These are phyloP conservation scores for Sporobolomyces roseus DNA, from an alignment of 768 basidiomycete species.

Conservation along the genomic window DNA sequence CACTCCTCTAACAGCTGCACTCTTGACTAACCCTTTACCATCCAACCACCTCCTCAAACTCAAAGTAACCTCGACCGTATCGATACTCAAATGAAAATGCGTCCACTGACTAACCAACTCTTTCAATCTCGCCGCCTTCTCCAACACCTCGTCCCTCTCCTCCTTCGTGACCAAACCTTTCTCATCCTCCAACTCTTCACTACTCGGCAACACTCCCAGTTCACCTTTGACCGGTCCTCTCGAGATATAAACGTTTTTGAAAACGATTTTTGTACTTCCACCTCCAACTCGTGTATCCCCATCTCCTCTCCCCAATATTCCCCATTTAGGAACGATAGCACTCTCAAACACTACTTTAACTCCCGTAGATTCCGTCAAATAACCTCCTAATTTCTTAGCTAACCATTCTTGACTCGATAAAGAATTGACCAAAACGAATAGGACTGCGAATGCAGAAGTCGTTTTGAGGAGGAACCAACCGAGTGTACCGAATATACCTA, in stretches of 20 bases:
- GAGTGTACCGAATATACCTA: slow-evolving; percentile 93
- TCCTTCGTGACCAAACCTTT: background rate
- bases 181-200: background rate
- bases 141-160: slow-evolving; percentile 6
- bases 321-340: slow-evolving; percentile 94
- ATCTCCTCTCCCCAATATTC: slow-evolving; percentile 10
- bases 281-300: background rate
- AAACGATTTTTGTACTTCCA: slow-evolving; percentile 70
- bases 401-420: slow-evolving; percentile 66
- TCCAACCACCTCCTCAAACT: slow-evolving; percentile 89
- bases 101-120: slow-evolving; percentile 61
- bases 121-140: slow-evolving; percentile 16
- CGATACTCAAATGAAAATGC: slow-evolving; percentile 87
- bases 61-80: slow-evolving; percentile 90
- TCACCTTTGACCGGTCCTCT: slow-evolving; percentile 58
- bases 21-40: slow-evolving; percentile 85
- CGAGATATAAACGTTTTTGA: slow-evolving; percentile 94
- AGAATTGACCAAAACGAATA: slow-evolving; percentile 85
- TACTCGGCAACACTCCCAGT: slow-evolving; percentile 30
- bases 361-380: slow-evolving; percentile 87
- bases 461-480: slow-evolving; percentile 94
- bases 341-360: slow-evolving; percentile 94
- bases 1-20: slow-evolving; percentile 88
- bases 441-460: slow-evolving; percentile 93
- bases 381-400: slow-evolving; percentile 82